phyloP scores from a whole-genome alignment of 257 asterid species.

The Jasminum sambac region DNA sequence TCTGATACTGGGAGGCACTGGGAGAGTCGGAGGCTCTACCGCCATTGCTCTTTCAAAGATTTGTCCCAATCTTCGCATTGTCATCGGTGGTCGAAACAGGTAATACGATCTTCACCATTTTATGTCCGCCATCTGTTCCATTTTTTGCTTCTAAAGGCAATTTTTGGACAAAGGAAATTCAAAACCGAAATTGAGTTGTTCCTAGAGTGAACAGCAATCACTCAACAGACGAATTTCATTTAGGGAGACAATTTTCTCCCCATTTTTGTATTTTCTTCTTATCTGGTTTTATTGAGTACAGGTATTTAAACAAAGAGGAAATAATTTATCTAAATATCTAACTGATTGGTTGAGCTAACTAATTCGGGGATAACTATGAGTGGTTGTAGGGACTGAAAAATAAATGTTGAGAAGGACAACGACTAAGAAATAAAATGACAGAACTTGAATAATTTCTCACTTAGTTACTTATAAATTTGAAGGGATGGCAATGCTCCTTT shows the following conservation, averaged over 20 bases:
- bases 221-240: too few species aligned
- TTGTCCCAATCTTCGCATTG: conserved; percentile 64
- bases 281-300: too few species aligned
- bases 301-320: too few species aligned
- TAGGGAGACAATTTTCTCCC: too few species aligned
- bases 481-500: neutral
- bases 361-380: too few species aligned
- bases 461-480: neutral
- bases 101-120: conserved; percentile 12
- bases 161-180: neutral
- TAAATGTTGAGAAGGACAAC: too few species aligned
- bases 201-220: too few species aligned
- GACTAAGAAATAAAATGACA: too few species aligned
- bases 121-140: neutral
- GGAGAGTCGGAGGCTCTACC: conserved; percentile 97
- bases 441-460: neutral
- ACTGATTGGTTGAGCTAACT: too few species aligned
- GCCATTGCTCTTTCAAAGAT: conserved; percentile 74
- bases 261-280: too few species aligned
- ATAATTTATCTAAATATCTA: too few species aligned
- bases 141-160: neutral
- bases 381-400: too few species aligned
- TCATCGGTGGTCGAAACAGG: conserved; percentile 88
- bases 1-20: conserved; percentile 88
- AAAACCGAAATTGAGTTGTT: neutral